phyloP scores from a whole-genome alignment of 345 rosid species.

The Tarenaya hassleriana region DNA sequence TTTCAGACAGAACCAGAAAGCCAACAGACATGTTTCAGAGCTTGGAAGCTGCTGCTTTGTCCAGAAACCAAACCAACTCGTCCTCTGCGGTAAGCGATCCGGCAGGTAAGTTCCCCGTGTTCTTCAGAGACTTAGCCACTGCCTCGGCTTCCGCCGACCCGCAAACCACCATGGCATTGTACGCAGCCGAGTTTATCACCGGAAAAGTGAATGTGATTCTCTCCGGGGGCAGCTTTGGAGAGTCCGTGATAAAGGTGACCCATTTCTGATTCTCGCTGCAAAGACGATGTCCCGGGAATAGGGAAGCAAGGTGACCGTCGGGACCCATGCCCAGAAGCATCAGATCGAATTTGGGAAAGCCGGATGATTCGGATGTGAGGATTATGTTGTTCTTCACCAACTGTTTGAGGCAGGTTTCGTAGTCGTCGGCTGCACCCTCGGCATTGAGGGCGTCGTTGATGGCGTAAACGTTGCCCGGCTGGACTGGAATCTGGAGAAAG shows the following conservation, averaged over 20 bases:
- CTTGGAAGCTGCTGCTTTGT: conserved; percentile 72
- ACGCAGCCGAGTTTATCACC: conserved; percentile 67
- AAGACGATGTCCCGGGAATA: conserved; percentile 74
- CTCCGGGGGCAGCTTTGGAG: conserved; percentile 82
- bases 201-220: conserved; percentile 87
- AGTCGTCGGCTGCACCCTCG: conserved; percentile 84
- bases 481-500: conserved; percentile 70
- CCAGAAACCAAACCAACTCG: conserved; percentile 77
- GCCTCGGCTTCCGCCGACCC: conserved; percentile 62
- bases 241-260: conserved; percentile 66
- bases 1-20: too few relatives aligned
- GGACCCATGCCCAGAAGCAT: conserved; percentile 92
- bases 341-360: conserved; percentile 77
- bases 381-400: conserved; percentile 37
- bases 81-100: conserved; percentile 63
- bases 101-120: conserved; percentile 44
- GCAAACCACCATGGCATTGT: conserved; percentile 63
- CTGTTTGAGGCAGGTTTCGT: conserved; percentile 65
- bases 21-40: too few relatives aligned
- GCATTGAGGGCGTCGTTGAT: conserved; percentile 72
- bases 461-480: conserved; percentile 57
- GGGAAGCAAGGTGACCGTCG: conserved; percentile 82
- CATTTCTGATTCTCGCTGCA: conserved; percentile 61
- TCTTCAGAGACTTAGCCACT: conserved; percentile 46
- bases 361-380: conserved; percentile 39